Conservation (phyloP, 2,329 filamentous ascomycete genomes). For the Nigrograna mackinnonii region DNA sequence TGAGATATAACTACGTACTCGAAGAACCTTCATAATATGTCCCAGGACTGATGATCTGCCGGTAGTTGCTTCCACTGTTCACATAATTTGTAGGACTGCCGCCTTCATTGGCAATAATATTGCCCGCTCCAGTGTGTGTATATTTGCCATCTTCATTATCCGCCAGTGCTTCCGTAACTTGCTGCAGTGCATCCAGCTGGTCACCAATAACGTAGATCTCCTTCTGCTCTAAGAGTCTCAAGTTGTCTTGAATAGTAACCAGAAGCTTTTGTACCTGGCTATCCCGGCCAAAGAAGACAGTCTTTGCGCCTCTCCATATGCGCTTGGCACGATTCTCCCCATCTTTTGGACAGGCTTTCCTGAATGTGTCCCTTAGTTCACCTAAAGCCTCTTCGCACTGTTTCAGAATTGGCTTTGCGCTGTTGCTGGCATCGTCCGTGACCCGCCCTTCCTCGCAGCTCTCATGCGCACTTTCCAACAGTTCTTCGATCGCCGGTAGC, state of each 20-base stretch:
- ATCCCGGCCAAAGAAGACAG: slow-evolving; percentile 6
- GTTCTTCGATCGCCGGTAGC: slow-evolving; percentile 15
- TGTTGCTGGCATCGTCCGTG: no score
- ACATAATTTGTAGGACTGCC: slow-evolving; percentile 1
- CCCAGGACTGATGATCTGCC: slow-evolving; percentile 1
- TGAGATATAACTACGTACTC: no score
- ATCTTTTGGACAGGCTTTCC: slow-evolving; percentile 5
- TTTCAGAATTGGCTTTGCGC: no score
- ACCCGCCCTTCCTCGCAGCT: no score
- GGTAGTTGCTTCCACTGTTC: not conserved
- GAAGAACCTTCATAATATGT: no score
- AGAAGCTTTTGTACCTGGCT: slow-evolving; percentile 8
- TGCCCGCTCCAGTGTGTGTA: slow-evolving; percentile 6
- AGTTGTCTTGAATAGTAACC: slow-evolving; percentile 5
- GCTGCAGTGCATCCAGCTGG: slow-evolving; percentile 2
- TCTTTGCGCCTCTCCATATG: slow-evolving; percentile 8
- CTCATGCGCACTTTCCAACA: no score
- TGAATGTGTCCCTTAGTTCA: no score
- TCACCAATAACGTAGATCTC: slow-evolving; percentile 2
- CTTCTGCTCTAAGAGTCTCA: slow-evolving; percentile 2
- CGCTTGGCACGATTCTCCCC: slow-evolving; percentile 5
- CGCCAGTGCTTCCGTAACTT: slow-evolving; percentile 4
- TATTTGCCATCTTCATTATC: slow-evolving; percentile 3
- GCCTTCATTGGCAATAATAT: slow-evolving; percentile 6
- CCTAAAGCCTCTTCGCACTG: no score